Evolutionary conservation across 495 filamentous ascomycete species (phyloP), one percentile per base, ranked within the genome.

Genomic region (Penicillium parvum): DNA sequence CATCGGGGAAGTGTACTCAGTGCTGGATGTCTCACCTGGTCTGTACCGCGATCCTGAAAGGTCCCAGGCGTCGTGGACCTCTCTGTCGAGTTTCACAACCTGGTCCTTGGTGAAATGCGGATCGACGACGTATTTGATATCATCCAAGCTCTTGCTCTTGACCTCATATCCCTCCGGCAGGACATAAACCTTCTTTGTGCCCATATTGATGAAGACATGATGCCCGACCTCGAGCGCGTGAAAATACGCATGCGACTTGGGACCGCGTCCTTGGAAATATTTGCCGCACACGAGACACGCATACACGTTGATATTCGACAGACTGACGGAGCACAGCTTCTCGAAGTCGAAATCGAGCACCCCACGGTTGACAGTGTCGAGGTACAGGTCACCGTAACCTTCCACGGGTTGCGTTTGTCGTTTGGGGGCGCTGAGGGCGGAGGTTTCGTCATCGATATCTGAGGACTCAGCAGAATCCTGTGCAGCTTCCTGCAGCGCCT

Each of bases 271-370:
- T 60, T 96, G 90, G 63, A 85, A 99, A 71, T 97, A 99, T 72
- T 92, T 95, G 20, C 92, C 94, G 61, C 92, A 99, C 0, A 97
- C 88, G 16, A 99, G 76, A 57, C 92, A 99, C 3, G 94, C 92
- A 63, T 99, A 99, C 37, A 99, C 90, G 53, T 99, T 97, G 70
- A 96, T 96, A 58, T 96, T 97, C 15, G 90, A 95, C 7, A 99
- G 72, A 17, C 86, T 91, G 50, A 97, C 74, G 2, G 94, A 97
- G 71, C 92, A 99, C 14, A 95, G 79, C 73, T 97, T 97, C 57
- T 97, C 91, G 62, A 99, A 99, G 62, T 99, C 92, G 56, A 95
- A 95, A 64, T 95, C 90, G 12, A 95, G 81, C 11, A 95, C 68
- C 21, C 66, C 68, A 27, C 92, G 88, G 66, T 96, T 82, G 65